A percentile compares a stretch with the other conserved stretches of the same genome.
Conservation (phyloP, 768 basidiomycete genomes). For the Agrocybe pediades region DNA sequence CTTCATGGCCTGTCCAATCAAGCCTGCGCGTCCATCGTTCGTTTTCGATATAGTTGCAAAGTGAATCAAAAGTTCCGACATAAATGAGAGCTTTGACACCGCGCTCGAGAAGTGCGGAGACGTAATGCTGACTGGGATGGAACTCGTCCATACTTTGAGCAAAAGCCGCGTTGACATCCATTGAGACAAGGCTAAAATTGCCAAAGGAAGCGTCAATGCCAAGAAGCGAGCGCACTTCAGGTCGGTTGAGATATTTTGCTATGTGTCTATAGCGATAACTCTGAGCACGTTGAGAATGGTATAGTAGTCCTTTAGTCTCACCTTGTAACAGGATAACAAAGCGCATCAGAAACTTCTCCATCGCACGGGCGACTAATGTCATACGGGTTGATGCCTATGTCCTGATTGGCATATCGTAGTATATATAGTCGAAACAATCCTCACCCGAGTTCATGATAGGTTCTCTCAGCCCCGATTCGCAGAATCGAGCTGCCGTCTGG, state of each 20-base stretch:
- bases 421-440: background rate
- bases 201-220: constrained; percentile 57
- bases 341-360: constrained; percentile 41
- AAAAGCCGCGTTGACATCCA: constrained; percentile 51
- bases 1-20: constrained; percentile 67
- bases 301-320: constrained; percentile 2
- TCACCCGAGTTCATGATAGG: constrained; percentile 7
- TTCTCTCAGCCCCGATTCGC: constrained; percentile 38
- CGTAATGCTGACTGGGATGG: constrained; percentile 53
- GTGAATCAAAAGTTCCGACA: constrained; percentile 71
- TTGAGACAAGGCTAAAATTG: constrained; percentile 35
- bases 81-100: constrained; percentile 70
- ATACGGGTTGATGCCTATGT: constrained; percentile 55
- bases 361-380: constrained; percentile 67
- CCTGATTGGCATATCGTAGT: background rate
- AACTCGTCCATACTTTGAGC: constrained; percentile 38
- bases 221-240: constrained; percentile 51
- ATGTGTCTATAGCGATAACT: constrained; percentile 45
- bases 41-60: constrained; percentile 77
- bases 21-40: constrained; percentile 67
- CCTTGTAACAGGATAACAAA: constrained; percentile 61
- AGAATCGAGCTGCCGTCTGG: constrained; percentile 61
- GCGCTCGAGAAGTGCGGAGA: constrained; percentile 70
- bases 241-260: constrained; percentile 58
- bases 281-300: background rate